Conservation (phyloP, 768 basidiomycete genomes). For the Boletus speciosus region DNA sequence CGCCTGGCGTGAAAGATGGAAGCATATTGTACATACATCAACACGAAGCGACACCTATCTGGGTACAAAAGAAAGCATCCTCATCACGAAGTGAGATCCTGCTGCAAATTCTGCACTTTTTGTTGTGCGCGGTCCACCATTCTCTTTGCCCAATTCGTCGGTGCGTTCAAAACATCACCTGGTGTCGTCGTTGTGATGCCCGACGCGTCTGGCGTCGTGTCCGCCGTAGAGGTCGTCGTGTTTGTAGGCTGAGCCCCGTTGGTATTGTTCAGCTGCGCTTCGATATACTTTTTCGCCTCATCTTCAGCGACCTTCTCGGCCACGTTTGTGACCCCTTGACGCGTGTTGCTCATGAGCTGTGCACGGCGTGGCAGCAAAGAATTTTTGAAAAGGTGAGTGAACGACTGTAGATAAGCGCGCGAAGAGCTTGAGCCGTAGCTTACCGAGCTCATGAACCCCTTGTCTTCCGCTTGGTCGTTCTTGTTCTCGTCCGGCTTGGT, state of each 20-base stretch:
- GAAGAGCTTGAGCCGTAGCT: not conserved
- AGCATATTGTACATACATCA: not conserved
- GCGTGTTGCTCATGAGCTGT: not conserved
- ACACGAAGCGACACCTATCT: not conserved
- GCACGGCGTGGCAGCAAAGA: not conserved
- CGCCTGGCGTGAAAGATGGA: no score
- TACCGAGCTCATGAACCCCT: constrained; percentile 12
- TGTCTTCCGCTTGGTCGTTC: not conserved
- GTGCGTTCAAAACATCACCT: not conserved
- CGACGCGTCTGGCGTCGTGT: not conserved
- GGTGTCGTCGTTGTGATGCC: not conserved
- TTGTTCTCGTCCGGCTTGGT: not conserved
- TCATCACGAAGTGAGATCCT: not conserved
- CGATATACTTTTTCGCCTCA: constrained; percentile 8
- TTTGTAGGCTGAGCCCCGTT: not conserved
- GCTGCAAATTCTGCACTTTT: constrained; percentile 9
- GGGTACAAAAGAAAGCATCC: not conserved
- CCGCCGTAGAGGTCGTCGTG: not conserved
- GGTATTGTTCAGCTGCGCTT: not conserved
- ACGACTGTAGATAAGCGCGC: no score
- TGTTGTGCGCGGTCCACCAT: constrained; percentile 13
- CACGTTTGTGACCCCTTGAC: constrained; percentile 6
- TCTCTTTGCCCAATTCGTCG: constrained; percentile 18
- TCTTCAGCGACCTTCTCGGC: constrained; percentile 9
- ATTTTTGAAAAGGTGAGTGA: no score